Evolutionary conservation across 2,329 filamentous ascomycete genomes (phyloP).

Genomic region (Dothideomycetes sp.): DNA sequence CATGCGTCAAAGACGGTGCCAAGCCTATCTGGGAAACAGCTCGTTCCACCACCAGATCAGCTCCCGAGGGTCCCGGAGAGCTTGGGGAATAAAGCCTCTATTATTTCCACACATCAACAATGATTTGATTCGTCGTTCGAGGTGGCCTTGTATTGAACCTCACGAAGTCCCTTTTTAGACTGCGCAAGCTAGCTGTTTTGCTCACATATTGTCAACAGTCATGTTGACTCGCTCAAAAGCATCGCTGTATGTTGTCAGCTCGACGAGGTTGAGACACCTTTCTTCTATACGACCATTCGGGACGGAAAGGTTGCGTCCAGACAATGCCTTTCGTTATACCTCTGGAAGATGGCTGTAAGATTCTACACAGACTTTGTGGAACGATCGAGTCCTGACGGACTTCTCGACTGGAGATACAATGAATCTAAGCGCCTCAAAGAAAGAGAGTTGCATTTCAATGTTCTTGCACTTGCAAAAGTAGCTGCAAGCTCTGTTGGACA

Average conservation of each 20-base stretch:
- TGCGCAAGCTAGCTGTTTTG: neutral
- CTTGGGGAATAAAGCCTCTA: neutral
- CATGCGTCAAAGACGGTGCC: conserved; percentile 7
- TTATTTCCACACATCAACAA: no score
- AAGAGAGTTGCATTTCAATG: conserved; percentile 28
- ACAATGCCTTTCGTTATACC: conserved; percentile 3
- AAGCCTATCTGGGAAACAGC: neutral
- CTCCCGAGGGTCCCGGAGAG: conserved; percentile 5
- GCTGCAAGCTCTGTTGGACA: conserved; percentile 24
- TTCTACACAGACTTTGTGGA: neutral
- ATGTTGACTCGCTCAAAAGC: no score
- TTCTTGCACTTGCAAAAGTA: conserved; percentile 26
- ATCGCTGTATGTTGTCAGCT: no score
- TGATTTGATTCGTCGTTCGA: no score
- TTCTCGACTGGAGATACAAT: conserved; percentile 1
- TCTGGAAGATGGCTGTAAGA: conserved; percentile 5
- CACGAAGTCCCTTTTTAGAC: no score
- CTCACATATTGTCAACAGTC: neutral
- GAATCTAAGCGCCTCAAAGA: conserved; percentile 12
- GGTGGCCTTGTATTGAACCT: no score
- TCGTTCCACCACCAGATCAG: neutral
- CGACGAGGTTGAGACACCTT: no score
- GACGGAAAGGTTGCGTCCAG: no score
- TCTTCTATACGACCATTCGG: no score
- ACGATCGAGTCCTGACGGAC: neutral